Conservation (phyloP, 441 rosid species). For the Gossypium trilobum region DNA sequence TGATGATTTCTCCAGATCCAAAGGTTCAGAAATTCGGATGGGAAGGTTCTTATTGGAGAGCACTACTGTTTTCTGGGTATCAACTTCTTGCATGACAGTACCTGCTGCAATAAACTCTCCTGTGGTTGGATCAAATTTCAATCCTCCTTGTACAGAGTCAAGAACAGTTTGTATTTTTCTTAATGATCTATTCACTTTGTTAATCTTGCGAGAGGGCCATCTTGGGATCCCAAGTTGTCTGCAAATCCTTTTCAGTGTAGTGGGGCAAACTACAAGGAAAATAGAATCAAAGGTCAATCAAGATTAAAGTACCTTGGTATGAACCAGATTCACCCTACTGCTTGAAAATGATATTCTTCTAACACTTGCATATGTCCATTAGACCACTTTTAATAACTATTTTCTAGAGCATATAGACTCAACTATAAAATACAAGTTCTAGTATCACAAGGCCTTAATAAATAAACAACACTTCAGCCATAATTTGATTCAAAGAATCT, state of each 20-base stretch:
- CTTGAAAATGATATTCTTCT: neutral
- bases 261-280: slow-evolving; percentile 65
- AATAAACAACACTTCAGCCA: neutral
- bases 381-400: neutral
- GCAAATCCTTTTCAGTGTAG: slow-evolving; percentile 90
- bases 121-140: slow-evolving; percentile 62
- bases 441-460: neutral
- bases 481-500: neutral
- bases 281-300: slow-evolving; percentile 16
- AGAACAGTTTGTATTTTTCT: slow-evolving; percentile 74
- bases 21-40: slow-evolving; percentile 20
- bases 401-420: neutral
- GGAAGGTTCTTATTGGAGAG: slow-evolving; percentile 24
- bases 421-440: neutral
- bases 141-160: slow-evolving; percentile 73
- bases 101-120: slow-evolving; percentile 64
- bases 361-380: neutral
- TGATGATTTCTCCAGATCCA: slow-evolving; percentile 14
- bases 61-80: slow-evolving; percentile 24
- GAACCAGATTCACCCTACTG: neutral
- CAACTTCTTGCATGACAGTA: slow-evolving; percentile 33
- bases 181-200: slow-evolving; percentile 79
- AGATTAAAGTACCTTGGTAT: neutral
- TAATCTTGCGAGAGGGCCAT: slow-evolving; percentile 96
- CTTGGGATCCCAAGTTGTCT: slow-evolving; percentile 88